Evolutionary conservation across 163 green algal genomes (phyloP).

Genomic region (Scenedesmus sp.): DNA sequence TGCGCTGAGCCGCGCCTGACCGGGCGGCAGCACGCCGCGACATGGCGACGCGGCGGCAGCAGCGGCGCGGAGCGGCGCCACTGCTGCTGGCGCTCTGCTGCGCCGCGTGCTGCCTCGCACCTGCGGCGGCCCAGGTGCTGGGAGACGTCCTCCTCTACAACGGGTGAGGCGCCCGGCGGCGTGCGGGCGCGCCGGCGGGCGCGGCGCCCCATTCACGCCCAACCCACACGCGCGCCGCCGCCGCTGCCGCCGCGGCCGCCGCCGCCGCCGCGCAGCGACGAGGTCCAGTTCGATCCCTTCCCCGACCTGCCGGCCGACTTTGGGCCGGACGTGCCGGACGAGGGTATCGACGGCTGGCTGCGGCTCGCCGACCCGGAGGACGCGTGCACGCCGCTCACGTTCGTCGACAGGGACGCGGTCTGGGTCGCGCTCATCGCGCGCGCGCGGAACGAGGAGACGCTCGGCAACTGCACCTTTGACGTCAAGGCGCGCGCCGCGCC

Average conservation of each 20-base stretch:
- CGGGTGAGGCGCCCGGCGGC: too few species aligned
- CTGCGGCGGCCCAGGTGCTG: constrained; percentile 6
- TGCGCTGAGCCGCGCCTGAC: too few species aligned
- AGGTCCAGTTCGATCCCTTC: constrained; percentile 63
- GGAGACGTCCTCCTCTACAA: constrained; percentile 37
- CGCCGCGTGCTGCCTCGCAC: neutral
- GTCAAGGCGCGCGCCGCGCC: constrained; percentile 70
- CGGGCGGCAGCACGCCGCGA: too few species aligned
- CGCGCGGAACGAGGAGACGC: constrained; percentile 57
- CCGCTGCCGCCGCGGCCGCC: too few species aligned
- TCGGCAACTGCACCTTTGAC: constrained; percentile 87
- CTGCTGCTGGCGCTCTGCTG: neutral
- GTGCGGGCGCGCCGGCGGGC: too few species aligned
- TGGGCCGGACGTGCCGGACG: constrained; percentile 64
- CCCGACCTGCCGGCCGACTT: constrained; percentile 76
- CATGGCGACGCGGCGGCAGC: too few species aligned
- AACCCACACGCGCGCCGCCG: too few species aligned
- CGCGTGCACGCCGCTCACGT: constrained; percentile 64
- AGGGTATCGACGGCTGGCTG: constrained; percentile 68
- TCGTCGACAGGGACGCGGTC: constrained; percentile 36
- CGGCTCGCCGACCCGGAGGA: constrained; percentile 75
- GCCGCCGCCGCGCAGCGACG: constrained; percentile 56
- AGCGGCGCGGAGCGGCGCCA: constrained; percentile 17
- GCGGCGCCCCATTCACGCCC: too few species aligned
- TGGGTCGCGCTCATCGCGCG: constrained; percentile 84